These are phyloP conservation scores for Oryza nivara DNA, from an alignment of 176 grass and related monocot genomes.

Conservation along the genomic window DNA sequence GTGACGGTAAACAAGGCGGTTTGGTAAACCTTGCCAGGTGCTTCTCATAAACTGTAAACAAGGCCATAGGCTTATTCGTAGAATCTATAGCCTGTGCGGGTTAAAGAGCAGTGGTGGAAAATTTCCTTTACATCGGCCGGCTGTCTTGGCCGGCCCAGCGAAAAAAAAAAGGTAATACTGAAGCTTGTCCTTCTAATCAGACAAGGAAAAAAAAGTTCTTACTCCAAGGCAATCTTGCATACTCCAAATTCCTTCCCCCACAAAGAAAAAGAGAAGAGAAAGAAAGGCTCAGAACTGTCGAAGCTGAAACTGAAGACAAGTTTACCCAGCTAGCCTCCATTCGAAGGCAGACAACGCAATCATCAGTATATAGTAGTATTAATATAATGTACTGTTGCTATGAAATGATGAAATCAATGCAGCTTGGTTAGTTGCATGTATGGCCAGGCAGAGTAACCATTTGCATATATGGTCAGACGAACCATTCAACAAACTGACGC, in stretches of 20 bases:
- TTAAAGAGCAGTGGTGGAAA: too few species aligned
- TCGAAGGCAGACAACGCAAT: conserved; percentile 10
- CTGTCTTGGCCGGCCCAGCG: too few species aligned
- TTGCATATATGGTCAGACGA: not conserved
- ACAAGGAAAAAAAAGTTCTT: not conserved
- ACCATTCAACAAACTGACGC: conserved; percentile 22
- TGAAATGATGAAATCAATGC: conserved; percentile 2
- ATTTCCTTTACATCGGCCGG: not conserved
- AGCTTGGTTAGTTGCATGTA: not conserved
- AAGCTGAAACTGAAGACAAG: not conserved
- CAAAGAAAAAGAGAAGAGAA: not conserved
- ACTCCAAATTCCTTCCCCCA: not conserved
- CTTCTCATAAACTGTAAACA: too few species aligned
- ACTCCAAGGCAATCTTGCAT: not conserved
- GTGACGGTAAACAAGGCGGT: too few species aligned
- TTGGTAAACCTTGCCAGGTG: too few species aligned
- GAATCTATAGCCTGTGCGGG: too few species aligned
- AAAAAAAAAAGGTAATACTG: not conserved
- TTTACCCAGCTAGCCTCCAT: conserved; percentile 28
- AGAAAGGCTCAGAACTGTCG: not conserved
- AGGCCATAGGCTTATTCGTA: too few species aligned
- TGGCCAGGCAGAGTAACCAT: not conserved
- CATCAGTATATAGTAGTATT: not conserved
- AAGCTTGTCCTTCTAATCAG: not conserved
- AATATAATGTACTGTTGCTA: not conserved